Conservation (phyloP, 75 land plant species). For the Cupressus sempervirens region DNA sequence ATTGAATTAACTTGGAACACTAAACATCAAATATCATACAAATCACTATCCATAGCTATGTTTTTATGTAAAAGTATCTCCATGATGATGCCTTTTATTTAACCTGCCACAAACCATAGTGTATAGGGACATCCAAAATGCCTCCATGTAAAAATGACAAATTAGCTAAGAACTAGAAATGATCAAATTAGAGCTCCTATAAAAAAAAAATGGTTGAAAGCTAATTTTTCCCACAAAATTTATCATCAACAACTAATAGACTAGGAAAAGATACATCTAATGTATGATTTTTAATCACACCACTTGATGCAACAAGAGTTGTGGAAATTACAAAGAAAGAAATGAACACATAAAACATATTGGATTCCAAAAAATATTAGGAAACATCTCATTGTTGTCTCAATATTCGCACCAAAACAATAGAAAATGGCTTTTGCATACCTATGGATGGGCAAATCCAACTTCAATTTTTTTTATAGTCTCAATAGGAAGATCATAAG, state of each 20-base stretch:
- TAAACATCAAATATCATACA: neutral
- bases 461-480: constrained; percentile 46
- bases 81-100: neutral
- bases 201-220: neutral
- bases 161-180: neutral
- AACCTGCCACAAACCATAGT: no score
- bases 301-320: neutral
- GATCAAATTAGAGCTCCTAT: neutral
- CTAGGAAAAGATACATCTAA: neutral
- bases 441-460: constrained; percentile 86
- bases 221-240: neutral
- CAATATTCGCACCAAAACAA: neutral
- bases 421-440: constrained; percentile 9
- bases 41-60: neutral
- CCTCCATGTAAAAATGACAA: neutral
- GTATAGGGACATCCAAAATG: neutral
- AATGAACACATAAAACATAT: neutral
- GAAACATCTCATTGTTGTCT: neutral
- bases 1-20: no score
- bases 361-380: no score
- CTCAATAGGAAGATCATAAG: constrained; percentile 65
- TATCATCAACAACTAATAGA: neutral
- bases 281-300: neutral
- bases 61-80: neutral
- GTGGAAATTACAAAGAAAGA: neutral